Conservation (phyloP, 257 asterid genomes). For the Gentiana macrophylla region DNA sequence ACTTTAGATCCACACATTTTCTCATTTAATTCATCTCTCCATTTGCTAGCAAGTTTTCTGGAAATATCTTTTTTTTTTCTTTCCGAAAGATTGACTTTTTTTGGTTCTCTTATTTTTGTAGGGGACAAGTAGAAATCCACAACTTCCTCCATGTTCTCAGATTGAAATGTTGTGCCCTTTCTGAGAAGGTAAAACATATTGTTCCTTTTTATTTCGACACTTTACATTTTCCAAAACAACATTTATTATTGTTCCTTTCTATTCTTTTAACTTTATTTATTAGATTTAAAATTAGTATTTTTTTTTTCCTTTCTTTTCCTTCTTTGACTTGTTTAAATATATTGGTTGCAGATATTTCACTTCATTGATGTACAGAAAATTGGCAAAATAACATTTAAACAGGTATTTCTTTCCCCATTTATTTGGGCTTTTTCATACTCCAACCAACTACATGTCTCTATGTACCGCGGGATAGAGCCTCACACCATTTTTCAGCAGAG, state of each 20-base stretch:
- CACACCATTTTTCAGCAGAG: no score
- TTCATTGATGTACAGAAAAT: conserved; percentile 66
- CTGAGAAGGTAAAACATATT: conserved; percentile 48
- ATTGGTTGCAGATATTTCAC: conserved; percentile 51
- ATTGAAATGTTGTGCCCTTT: conserved; percentile 60
- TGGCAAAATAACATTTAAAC: conserved; percentile 73
- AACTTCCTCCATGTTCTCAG: conserved; percentile 60
- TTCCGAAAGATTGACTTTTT: not conserved
- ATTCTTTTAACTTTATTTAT: not conserved
- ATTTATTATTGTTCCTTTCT: not conserved
- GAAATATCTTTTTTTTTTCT: no score
- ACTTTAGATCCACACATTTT: not conserved
- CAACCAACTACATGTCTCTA: no score
- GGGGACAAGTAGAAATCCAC: conserved; percentile 65
- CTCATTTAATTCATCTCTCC: not conserved
- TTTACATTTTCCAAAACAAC: not conserved
- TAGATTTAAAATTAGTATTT: no score
- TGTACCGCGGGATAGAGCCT: no score
- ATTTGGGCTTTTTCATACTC: not conserved
- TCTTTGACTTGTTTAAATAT: not conserved
- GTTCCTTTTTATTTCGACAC: no score
- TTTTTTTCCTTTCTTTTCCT: no score
- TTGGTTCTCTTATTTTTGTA: conserved; percentile 20
- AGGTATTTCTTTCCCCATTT: conserved; percentile 30
- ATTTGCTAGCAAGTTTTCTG: not conserved